Base-by-base conservation (phyloP, 2,329 filamentous ascomycete species). In the Rhinocladiella mackenziei region DNA sequence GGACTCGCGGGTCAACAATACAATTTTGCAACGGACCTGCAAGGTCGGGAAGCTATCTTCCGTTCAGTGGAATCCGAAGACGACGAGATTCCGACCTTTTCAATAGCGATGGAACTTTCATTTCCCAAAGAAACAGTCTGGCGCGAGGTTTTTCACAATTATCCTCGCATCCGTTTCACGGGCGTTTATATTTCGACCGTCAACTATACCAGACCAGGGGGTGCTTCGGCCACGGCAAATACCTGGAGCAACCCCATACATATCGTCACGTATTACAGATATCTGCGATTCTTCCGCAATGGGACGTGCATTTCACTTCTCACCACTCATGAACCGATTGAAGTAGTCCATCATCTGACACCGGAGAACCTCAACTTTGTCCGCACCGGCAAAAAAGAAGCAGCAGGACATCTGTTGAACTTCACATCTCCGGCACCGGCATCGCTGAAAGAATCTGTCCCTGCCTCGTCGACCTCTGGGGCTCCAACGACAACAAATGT, bases 251-350 rank as follows among this genome's bases (percentile, higher is more conserved):
- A 78, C 17, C 89, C 89, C 6, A 84, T 97, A 25, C 89, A 94
- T 62, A 94, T 97, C 46, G 89, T 98, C 36, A 98, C 92, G 1
- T 98, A 97, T 69, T 98, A 94, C 69, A 87, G 92, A 45, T 98
- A 97, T 67, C 77, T 98, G 3, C 86, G 92, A 40, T 92, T 98
- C 70, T 92, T 92, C 69, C 85, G 89, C 17, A 87, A 97, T 64
- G 92, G 92, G 19, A 84, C 84, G 1, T 80, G 77, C 53, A 81
- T 97, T 47, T 87, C 82, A 41, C 75, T 98, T 1, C 75, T 94
- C 25, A 87, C 85, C 0, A 94, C 86, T 0, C 68, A 77, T 4
- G 87, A 95, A 61, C 92, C 92, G 1, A 68, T 76, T n/a, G 86
- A 94, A 13, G 86, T 97, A 9, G 87, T 98, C 0, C 86, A 89